Evolutionary conservation across 805 yeast genomes (phyloP).

Genomic region (Lipomyces mesembrius): DNA sequence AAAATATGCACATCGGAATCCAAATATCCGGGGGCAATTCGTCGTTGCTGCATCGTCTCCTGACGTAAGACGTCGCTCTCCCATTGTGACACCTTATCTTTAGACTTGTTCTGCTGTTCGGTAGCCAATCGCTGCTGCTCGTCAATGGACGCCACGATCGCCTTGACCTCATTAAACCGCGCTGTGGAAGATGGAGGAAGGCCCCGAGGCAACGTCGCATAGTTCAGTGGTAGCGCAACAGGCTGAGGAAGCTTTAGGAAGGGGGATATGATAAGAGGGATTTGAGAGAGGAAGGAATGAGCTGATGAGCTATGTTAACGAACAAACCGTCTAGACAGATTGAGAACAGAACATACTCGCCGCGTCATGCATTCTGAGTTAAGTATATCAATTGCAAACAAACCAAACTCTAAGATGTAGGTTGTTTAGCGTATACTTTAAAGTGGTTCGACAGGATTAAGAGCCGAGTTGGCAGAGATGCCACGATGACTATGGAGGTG

Average conservation of each 20-base stretch:
- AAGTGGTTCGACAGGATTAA: neutral
- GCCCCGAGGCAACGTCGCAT: conserved; percentile 47
- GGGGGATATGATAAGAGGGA: conserved; percentile 62
- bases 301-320: conserved; percentile 42
- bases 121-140: conserved; percentile 43
- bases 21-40: conserved; percentile 53
- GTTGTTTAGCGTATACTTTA: neutral
- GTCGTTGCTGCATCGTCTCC: conserved; percentile 41
- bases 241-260: conserved; percentile 59
- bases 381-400: neutral
- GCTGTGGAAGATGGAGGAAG: conserved; percentile 46
- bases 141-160: conserved; percentile 46
- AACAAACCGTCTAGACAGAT: neutral
- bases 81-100: conserved; percentile 46
- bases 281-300: conserved; percentile 56
- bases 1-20: conserved; percentile 43
- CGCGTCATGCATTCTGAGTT: conserved; percentile 28
- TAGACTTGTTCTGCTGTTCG: conserved; percentile 41
- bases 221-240: conserved; percentile 57
- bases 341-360: conserved; percentile 24
- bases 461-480: neutral
- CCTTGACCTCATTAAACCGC: conserved; percentile 43
- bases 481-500: neutral
- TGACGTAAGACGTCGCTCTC: conserved; percentile 36
- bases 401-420: neutral